phyloP scores from a whole-genome alignment of 202 grass and related monocot genomes.

The Bolboschoenoplectus hybrid region DNA sequence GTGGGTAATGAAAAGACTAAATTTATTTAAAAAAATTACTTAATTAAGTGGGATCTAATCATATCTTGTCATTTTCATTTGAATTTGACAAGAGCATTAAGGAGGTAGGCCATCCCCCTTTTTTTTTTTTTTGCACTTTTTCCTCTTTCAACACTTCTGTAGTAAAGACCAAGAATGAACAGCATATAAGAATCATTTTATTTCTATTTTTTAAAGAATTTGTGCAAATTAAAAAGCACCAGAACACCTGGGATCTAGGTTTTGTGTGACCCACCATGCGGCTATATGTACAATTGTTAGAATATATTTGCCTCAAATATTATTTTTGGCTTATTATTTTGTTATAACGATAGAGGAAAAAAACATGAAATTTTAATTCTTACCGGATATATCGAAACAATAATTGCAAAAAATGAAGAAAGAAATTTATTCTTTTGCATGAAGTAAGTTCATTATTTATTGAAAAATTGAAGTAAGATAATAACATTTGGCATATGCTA shows the following conservation, averaged over 20 bases:
- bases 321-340: not conserved
- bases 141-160: slow-evolving; percentile 16
- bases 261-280: not conserved
- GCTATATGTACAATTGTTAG: slow-evolving; percentile 10
- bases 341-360: too few relatives aligned
- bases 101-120: not conserved
- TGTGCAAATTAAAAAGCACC: slow-evolving; percentile 24
- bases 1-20: not conserved
- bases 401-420: slow-evolving; percentile 11
- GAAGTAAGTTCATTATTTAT: not conserved
- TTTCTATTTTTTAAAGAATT: not conserved
- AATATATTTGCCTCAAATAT: too few relatives aligned
- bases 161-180: not conserved
- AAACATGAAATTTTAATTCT: too few relatives aligned
- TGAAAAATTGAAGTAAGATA: not conserved
- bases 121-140: slow-evolving; percentile 22
- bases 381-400: not conserved
- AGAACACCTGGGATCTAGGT: not conserved
- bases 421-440: not conserved
- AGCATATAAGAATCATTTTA: not conserved
- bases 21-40: slow-evolving; percentile 1
- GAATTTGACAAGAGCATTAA: slow-evolving; percentile 38
- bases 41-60: slow-evolving; percentile 20
- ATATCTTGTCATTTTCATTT: slow-evolving; percentile 9
- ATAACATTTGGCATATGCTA: too few relatives aligned